phyloP scores from a whole-genome alignment of 1,284 basidiomycete genomes.

The Ganoderma lingzhi region DNA sequence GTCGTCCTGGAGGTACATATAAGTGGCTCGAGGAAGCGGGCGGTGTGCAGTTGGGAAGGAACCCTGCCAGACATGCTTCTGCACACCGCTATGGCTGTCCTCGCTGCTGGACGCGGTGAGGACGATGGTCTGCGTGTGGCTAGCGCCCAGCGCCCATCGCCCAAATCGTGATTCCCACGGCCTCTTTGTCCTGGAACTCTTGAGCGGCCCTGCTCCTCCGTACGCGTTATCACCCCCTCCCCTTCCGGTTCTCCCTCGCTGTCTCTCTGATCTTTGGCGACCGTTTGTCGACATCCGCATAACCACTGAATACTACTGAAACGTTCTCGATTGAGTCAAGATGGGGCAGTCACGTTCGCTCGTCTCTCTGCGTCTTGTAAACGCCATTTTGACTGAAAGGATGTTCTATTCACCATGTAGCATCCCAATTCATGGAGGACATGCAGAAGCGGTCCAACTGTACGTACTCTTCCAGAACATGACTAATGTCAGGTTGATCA shows the following conservation, averaged over 20 bases:
- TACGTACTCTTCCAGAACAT: slow-evolving; percentile 47
- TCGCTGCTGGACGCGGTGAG: slow-evolving; percentile 22
- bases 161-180: slow-evolving; percentile 30
- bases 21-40: slow-evolving; percentile 23
- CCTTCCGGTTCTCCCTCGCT: slow-evolving; percentile 12
- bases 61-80: slow-evolving; percentile 27
- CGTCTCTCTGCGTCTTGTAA: slow-evolving; percentile 17
- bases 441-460: slow-evolving; percentile 95
- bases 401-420: slow-evolving; percentile 48
- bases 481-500: slow-evolving; percentile 20
- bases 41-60: slow-evolving; percentile 21
- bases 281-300: not conserved
- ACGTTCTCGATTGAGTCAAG: slow-evolving; percentile 31
- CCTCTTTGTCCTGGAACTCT: slow-evolving; percentile 26
- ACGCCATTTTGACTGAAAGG: slow-evolving; percentile 20
- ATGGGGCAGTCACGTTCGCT: slow-evolving; percentile 84
- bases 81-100: slow-evolving; percentile 28
- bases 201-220: slow-evolving; percentile 7
- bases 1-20: slow-evolving; percentile 19
- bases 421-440: slow-evolving; percentile 93
- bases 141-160: slow-evolving; percentile 25
- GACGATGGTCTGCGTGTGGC: slow-evolving; percentile 19
- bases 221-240: slow-evolving; percentile 26
- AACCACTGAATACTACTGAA: not conserved
- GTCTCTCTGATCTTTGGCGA: not conserved